Conservation (phyloP, 2,329 filamentous ascomycete species). For the Aspergillus glaucus region DNA sequence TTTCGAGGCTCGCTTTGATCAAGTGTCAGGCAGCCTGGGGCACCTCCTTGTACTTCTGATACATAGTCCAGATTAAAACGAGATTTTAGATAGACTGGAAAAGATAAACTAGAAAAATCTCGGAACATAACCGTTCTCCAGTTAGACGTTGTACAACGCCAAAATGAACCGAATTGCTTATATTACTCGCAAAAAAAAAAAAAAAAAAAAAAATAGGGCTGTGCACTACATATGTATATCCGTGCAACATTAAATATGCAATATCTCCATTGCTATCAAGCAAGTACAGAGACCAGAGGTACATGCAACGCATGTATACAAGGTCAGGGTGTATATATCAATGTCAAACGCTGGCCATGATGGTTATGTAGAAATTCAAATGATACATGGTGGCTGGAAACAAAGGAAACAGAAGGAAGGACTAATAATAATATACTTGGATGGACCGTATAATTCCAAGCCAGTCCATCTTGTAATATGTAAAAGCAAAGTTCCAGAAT, state of each 20-base stretch:
- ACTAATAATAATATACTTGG: neutral
- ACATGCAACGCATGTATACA: neutral
- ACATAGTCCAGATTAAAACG: too few relatives aligned
- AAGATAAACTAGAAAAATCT: too few relatives aligned
- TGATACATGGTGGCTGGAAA: constrained; percentile 2
- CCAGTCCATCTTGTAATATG: neutral
- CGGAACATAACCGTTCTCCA: too few relatives aligned
- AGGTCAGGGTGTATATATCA: constrained; percentile 5
- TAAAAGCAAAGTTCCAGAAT: constrained; percentile 1
- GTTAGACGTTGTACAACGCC: too few relatives aligned
- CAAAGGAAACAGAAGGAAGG: constrained; percentile 1
- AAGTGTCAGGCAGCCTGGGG: too few relatives aligned
- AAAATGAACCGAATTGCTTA: too few relatives aligned
- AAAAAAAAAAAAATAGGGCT: too few relatives aligned
- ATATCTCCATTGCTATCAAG: neutral
- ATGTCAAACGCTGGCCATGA: constrained; percentile 2
- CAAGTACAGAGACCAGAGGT: neutral
- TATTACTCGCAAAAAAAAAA: too few relatives aligned
- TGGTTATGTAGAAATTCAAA: neutral
- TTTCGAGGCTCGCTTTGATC: too few relatives aligned
- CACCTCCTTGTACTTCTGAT: too few relatives aligned
- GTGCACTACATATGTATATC: neutral
- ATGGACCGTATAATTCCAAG: neutral
- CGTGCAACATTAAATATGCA: neutral
- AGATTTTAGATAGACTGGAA: too few relatives aligned